Evolutionary conservation across 768 basidiomycete species (phyloP), one percentile per base, ranked within the genome.

Genomic region (Lactarius sp.): DNA sequence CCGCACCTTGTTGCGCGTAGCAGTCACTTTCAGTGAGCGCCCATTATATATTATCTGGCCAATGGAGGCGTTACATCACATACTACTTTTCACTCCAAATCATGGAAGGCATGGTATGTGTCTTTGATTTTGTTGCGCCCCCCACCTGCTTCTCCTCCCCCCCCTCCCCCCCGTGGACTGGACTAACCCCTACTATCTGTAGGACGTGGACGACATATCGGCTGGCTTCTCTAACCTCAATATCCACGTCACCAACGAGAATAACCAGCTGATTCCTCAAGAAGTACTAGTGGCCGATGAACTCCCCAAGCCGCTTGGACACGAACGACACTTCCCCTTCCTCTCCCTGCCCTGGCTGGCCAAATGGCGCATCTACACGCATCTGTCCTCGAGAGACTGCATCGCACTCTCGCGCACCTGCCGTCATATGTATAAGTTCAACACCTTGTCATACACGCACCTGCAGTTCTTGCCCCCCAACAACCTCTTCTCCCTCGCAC

Each of bases 341-440:
- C 57, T 59, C 46, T 54, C 52, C 33, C 20, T 64, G 4, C 62
- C 62, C 6, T 55, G 33, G 39, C 20, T 22, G 16, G 46, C 47
- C 46, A 64, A 54, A 50, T 53, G 57, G 58, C 58, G 49, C 3
- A 16, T 64, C 37, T 59, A 59, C 16, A 34, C 39, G 16, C 20
- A 64, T 18, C 52, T 64, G 0, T 20, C 18, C 31, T 59, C 58
- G 46, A 59, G 44, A 44, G 62, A 64, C 2, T 55, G 58, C 22
- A 50, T 64, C 6, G 62, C 58, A 22, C 52, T 64, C 33, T 64
- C 62, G 12, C 34, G 52, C 22, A 64, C 62, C 9, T 64, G 62
- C 39, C 62, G 39, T 5, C 46, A 59, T 6, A 64, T 64, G 62
- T 64, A 64, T 33, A 14, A 34, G 20, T 44, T 59, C 47, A 64